A percentile compares a stretch with the other conserved stretches of the same genome.
Conservation (phyloP, 805 yeast species). For the Wickerhamiella shivajii region DNA sequence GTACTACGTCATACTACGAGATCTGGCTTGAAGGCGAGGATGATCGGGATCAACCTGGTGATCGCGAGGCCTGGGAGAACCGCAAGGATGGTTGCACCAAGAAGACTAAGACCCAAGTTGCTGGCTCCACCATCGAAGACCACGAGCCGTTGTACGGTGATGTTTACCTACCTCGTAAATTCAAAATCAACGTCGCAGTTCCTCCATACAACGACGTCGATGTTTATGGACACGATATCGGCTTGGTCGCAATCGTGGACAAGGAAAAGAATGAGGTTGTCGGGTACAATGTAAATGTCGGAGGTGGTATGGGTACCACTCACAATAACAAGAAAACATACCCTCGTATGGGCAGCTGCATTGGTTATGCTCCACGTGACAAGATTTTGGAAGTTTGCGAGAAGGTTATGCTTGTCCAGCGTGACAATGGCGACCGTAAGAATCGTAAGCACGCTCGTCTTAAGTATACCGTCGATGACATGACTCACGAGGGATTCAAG, state of each 20-base stretch:
- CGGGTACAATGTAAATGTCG: constrained; percentile 82
- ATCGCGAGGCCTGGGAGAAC: constrained; percentile 45
- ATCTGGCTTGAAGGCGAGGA: constrained; percentile 88
- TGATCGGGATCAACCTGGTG: constrained; percentile 51
- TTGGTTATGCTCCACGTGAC: constrained; percentile 60
- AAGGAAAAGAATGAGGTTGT: constrained; percentile 38
- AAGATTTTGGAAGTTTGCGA: constrained; percentile 70
- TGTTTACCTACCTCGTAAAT: constrained; percentile 85
- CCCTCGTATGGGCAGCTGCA: constrained; percentile 81
- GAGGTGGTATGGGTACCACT: constrained; percentile 99
- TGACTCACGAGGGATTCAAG: constrained; percentile 78
- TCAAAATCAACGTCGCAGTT: constrained; percentile 84
- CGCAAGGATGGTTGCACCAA: constrained; percentile 66
- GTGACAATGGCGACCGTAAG: constrained; percentile 88
- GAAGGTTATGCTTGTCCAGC: constrained; percentile 82
- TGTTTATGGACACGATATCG: constrained; percentile 90
- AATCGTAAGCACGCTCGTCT: constrained; percentile 96
- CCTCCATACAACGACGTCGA: constrained; percentile 97
- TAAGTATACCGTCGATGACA: constrained; percentile 88
- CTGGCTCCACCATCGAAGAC: constrained; percentile 69
- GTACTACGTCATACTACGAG: constrained; percentile 91
- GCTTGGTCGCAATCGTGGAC: constrained; percentile 68
- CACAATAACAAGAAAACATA: constrained; percentile 94
- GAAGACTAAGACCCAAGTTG: constrained; percentile 59
- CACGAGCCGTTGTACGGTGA: constrained; percentile 81